Evolutionary conservation across 2,329 filamentous ascomycete species (phyloP), one percentile per base, ranked within the genome.

Genomic region (Microdochium bolleyi): DNA sequence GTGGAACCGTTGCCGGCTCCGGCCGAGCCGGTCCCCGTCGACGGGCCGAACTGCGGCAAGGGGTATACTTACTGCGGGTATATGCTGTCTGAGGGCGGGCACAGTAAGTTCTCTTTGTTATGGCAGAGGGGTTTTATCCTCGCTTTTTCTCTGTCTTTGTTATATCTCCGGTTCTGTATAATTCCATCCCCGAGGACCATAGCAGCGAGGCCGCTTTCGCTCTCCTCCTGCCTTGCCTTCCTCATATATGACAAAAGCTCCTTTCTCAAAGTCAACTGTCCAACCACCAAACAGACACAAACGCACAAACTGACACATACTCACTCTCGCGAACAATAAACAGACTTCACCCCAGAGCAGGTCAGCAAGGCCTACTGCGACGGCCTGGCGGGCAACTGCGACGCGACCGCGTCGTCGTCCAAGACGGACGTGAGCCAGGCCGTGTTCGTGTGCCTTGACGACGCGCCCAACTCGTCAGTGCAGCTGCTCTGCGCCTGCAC

Each of bases 31-130:
- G 48, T 46, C 19, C 41, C 41, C 21, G 8, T 46, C n/a, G 49
- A 34, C 14, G 59, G 56, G 1, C 49, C 62, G 3, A 63, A 61
- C 32, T 67, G 64, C n/a, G 64, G 62, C 13, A 65, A 66, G 49
- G 64, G 64, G 3, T 67, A 62, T 53, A 67, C 64, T 7, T 66
- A 66, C 52, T 66, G 64, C 51, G 63, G 63, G 2, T 66, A 62
- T 49, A 64, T 64, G 60, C 57, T 66, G 38, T 60, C 60, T 19
- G 49, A 52, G 4, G 53, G 50, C 19, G 60, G 59, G 2, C 64
- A 67, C 24, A 62, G 64, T 66, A 59, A n/a, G 63, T 48, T 24
- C 22, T n/a, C 34, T 49, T 13, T 4, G 30, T 14, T 53, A n/a
- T 24, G n/a, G n/a, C n/a, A n/a, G n/a, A n/a, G n/a, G n/a, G n/a